Conservation (phyloP, 2,329 filamentous ascomycete species). For the Knufia petricola region DNA sequence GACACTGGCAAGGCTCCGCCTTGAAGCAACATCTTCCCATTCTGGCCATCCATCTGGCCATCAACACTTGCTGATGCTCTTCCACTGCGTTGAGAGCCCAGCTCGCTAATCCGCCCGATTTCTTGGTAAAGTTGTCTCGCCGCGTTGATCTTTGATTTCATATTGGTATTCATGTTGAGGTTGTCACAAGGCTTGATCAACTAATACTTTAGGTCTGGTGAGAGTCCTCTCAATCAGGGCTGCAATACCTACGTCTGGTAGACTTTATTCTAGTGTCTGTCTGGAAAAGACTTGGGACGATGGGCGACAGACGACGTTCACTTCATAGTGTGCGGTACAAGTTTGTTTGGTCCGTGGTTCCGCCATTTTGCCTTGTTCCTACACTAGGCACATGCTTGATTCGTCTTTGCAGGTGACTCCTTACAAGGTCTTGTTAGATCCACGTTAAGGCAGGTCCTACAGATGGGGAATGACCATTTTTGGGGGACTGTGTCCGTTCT, state of each 20-base stretch:
- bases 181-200: neutral
- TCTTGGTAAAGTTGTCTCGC: slow-evolving; percentile 1
- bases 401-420: neutral
- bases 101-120: slow-evolving; percentile 1
- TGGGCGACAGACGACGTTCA: too few species aligned
- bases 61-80: neutral
- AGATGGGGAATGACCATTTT: neutral
- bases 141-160: slow-evolving; percentile 2
- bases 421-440: neutral
- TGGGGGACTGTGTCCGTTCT: neutral
- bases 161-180: slow-evolving; percentile 1
- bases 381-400: too few species aligned
- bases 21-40: neutral
- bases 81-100: neutral
- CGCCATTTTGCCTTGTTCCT: too few species aligned
- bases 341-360: too few species aligned
- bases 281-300: too few species aligned
- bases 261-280: too few species aligned
- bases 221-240: too few species aligned
- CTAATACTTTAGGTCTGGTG: too few species aligned
- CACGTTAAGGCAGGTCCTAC: too few species aligned
- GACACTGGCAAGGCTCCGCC: slow-evolving; percentile 1
- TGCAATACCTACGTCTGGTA: too few species aligned
- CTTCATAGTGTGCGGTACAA: too few species aligned
- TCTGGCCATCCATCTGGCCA: neutral